phyloP scores from a whole-genome alignment of 2,329 filamentous ascomycete genomes.

The Sporothrix brasiliensis region DNA sequence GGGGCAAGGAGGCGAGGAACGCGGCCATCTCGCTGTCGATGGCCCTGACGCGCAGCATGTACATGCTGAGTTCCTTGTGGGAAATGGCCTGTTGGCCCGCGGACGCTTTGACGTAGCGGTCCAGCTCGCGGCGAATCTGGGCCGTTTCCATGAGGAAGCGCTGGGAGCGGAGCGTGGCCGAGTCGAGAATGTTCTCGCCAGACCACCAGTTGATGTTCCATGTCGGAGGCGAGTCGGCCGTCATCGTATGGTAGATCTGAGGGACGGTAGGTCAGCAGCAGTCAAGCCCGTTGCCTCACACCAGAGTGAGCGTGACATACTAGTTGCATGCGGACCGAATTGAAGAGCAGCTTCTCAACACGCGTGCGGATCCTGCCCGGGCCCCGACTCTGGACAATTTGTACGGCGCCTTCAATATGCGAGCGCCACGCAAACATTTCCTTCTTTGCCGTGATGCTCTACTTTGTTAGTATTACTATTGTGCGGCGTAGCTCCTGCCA shows the following conservation, averaged over 20 bases:
- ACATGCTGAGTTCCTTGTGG: constrained; percentile 52
- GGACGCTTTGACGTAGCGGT: neutral
- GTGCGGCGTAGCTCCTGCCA: neutral
- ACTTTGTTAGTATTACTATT: neutral
- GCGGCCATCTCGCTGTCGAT: constrained; percentile 56
- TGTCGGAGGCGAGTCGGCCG: constrained; percentile 54
- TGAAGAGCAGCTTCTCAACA: constrained; percentile 59
- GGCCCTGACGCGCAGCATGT: constrained; percentile 56
- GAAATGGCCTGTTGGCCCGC: constrained; percentile 38
- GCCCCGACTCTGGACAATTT: constrained; percentile 62
- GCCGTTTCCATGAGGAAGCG: constrained; percentile 57
- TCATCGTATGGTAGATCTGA: constrained; percentile 46
- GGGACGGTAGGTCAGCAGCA: neutral
- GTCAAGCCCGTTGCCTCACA: no score
- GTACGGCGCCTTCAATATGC: constrained; percentile 64
- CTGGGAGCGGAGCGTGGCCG: constrained; percentile 52
- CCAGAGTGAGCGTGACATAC: constrained; percentile 41
- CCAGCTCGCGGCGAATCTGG: constrained; percentile 60
- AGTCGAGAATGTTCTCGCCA: constrained; percentile 54
- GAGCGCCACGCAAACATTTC: constrained; percentile 63
- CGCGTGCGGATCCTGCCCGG: constrained; percentile 58
- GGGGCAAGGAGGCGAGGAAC: constrained; percentile 50
- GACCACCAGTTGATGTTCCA: constrained; percentile 64
- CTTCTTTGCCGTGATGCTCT: constrained; percentile 58
- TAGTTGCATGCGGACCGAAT: constrained; percentile 63